phyloP scores from a whole-genome alignment of 108 stramenopile species.

The Bacterosira constricta region DNA sequence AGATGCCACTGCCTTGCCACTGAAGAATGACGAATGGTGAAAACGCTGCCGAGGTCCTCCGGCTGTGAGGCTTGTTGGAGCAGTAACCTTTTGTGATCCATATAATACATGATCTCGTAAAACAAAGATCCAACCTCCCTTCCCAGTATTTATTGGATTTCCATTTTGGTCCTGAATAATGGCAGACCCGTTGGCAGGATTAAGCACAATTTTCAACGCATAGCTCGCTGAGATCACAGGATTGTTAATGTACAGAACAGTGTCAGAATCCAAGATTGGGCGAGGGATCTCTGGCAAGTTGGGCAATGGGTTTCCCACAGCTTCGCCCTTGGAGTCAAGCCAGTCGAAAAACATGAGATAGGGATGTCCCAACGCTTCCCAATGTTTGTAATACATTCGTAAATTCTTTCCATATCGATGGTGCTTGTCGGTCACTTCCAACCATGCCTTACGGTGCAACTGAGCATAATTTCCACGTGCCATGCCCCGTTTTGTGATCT shows the following conservation, averaged over 20 bases:
- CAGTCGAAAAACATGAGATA: slow-evolving; percentile 87
- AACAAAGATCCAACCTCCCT: slow-evolving; percentile 92
- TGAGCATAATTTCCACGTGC: slow-evolving; percentile 78
- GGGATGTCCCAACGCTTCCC: slow-evolving; percentile 77
- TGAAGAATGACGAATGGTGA: slow-evolving; percentile 94
- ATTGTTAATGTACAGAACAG: slow-evolving; percentile 80
- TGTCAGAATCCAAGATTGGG: slow-evolving; percentile 77
- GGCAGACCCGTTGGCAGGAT: slow-evolving; percentile 55
- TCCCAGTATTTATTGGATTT: slow-evolving; percentile 73
- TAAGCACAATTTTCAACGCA: slow-evolving; percentile 56
- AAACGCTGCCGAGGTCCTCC: slow-evolving; percentile 72
- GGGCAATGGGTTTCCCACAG: slow-evolving; percentile 65
- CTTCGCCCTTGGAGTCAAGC: slow-evolving; percentile 86
- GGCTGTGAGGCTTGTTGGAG: slow-evolving; percentile 14
- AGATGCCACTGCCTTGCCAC: slow-evolving; percentile 87
- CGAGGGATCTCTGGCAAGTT: slow-evolving; percentile 75
- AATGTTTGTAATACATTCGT: slow-evolving; percentile 86
- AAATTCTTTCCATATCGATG: slow-evolving; percentile 95
- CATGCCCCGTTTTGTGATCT: slow-evolving; percentile 75
- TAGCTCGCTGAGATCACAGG: slow-evolving; percentile 62
- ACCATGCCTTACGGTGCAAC: slow-evolving; percentile 85
- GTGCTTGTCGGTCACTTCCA: slow-evolving; percentile 90
- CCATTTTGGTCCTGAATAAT: slow-evolving; percentile 55
- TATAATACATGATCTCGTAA: slow-evolving; percentile 82
- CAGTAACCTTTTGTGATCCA: slow-evolving; percentile 85